Base-by-base conservation (phyloP, 148 eudicot genomes). In the Cornus kousa region DNA sequence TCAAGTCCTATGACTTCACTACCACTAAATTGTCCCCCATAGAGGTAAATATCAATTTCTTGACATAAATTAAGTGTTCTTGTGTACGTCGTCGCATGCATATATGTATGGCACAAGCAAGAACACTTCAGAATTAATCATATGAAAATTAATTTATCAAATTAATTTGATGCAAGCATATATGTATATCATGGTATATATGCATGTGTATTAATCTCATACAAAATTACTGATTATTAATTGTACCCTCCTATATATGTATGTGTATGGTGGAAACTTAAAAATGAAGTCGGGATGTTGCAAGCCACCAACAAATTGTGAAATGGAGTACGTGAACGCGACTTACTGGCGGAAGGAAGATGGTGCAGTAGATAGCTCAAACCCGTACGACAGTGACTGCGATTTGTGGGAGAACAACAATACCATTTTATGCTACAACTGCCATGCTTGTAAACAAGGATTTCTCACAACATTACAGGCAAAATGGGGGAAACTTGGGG, bases 401-500 rank as follows among this genome's bases (percentile, higher is more conserved):
- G 76, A 81, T 48, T 7, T 81, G 20, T 87, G 90, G 90, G 71
- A 37, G 57, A 87, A 87, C 71, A 46, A 75, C 4, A 80, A 74
- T 40, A 83, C 71, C 23, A 28, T 24, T 9, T 65, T 84, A 73
- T 86, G 87, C 48, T 84, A 81, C 72, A 22, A 74, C 19, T 86
- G 89, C 64, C 50, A 78, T 12, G 59, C 87, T 19, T 86, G 89
- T 46, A 84, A 71, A 67, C 70, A 86, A 24, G 85, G 84, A 23
- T 86, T 79, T 67, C 20, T 70, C 0, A 73, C 24, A 48, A 73
- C 72, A 9, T 16, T 86, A 3, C 24, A 68, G 11, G 70, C 68
- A 2, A 84, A 86, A 79, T 86, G 89, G 89, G 40, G 14, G 67
- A 83, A 65, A 7, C 73, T 86, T 62, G 89, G 89, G 40, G 62